Base-by-base conservation (phyloP, 768 basidiomycete genomes). In the Mycena galericulata region DNA sequence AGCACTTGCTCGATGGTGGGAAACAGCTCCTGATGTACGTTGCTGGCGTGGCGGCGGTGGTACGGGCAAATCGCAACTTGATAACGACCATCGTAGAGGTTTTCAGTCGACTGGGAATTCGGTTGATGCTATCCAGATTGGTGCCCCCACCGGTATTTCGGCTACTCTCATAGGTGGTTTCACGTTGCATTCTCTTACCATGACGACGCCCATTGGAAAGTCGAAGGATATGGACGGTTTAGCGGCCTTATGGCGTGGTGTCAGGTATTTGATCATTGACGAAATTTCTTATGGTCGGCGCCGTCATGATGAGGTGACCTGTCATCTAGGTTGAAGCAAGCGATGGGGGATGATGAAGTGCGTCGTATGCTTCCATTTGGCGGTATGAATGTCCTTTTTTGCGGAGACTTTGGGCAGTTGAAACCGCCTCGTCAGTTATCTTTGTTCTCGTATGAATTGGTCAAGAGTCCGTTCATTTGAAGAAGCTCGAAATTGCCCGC, bases 311-410 rank as follows among this genome's bases (percentile, higher is more conserved):
- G 22, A 67, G 65, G n/a, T 24, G 34, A 72, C 3, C 15, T 81
- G 3, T 75, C 75, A 14, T 26, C 43, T 14, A 45, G 76, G 0
- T 24, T 79, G 10, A 53, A 71, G 17, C 34, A 65, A 18, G 76
- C 74, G 0, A 76, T 74, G 62, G 74, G 59, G 24, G 51, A 68
- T 6, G 55, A 66, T n/a, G 10, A 8, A 0, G 47, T 20, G 11
- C 29, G 32, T 5, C 34, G 47, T 1, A 22, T 24, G 49, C 69
- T n/a, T 6, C 74, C 73, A 1, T 79, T 77, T 54, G 80, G 80
- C 1, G 77, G 78, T 0, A 61, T 80, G 1, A 80, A 78, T 63
- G 65, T 81, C 1, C 78, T 81, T 1, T 77, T 79, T 57, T 60
- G 70, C 0, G 79, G 79, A 6, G 79, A 79, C 49, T 77, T 79